Evolutionary conservation across 2,329 filamentous ascomycete species (phyloP), one percentile per base, ranked within the genome.

Genomic region (Torrubiella hemipterigena): DNA sequence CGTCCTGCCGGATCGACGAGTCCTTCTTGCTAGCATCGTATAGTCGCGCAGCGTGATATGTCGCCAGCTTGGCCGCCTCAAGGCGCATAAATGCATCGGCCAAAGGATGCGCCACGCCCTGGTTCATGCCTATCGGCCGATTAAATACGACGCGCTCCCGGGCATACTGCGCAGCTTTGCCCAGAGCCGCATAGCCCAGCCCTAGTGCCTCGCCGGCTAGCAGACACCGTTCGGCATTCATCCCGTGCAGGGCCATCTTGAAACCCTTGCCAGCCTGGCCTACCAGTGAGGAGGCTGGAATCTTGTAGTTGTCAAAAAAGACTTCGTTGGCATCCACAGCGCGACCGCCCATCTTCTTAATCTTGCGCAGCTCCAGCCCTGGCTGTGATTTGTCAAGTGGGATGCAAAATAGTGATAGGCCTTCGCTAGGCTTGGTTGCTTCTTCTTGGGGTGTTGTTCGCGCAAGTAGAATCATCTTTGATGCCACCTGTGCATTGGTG

Each of bases 271-370:
- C 75, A 50, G 91, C 80, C 19, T 69, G 49, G 1, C 84, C 84
- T 25, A 93, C 72, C 1, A 89, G 58, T 0, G 73, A 63, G 24
- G 73, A 62, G 0, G 65, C 65, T 0, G 77, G 72, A 11, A 91
- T 71, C 4, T 55, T 51, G 51, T 87, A 93, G 41, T 77, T 71
- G 51, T 91, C 81, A 49, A 93, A 91, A 53, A 93, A 93, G 2
- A 93, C 78, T 48, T 91, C 81, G 42, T 93, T 93, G 1, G 83
- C 81, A 45, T 91, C 83, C 2, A 93, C 74, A 0, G 82, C 81
- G 10, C 81, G 63, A 0, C 82, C 81, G 7, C 85, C 85, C 82
- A 93, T 91, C 52, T 93, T 93, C 53, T 72, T 76, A 43, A 93
- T 93, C 46, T 61, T 72, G 26, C 72, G 73, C 47, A 91, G 60